These are phyloP conservation scores for Mikania micrantha DNA, from an alignment of 129 eudicot genomes.

Conservation along the genomic window DNA sequence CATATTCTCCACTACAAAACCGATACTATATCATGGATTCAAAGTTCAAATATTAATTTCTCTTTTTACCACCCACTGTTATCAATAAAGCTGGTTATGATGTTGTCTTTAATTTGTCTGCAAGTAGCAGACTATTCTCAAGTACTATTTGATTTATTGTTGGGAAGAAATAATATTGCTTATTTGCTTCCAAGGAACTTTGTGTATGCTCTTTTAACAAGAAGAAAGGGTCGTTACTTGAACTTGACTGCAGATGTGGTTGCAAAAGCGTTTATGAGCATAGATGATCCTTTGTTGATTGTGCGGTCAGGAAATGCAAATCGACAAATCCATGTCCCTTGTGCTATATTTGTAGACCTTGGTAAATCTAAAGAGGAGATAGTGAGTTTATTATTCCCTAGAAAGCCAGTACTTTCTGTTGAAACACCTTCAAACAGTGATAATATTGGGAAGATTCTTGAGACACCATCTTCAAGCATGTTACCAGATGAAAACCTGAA, in stretches of 20 bases:
- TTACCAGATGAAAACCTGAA: slow-evolving; percentile 1
- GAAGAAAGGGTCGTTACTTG: not conserved
- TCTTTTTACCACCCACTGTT: slow-evolving; percentile 32
- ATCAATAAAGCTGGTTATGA: slow-evolving; percentile 44
- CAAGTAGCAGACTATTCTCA: slow-evolving; percentile 14
- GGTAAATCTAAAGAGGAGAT: slow-evolving; percentile 30
- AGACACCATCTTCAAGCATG: not conserved
- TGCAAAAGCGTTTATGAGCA: slow-evolving; percentile 39
- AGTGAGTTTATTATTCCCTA: slow-evolving; percentile 27
- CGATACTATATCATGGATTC: slow-evolving; percentile 42
- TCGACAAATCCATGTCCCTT: slow-evolving; percentile 13
- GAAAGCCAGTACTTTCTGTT: not conserved
- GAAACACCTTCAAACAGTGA: not conserved
- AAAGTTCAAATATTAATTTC: not conserved
- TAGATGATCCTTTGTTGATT: slow-evolving; percentile 60
- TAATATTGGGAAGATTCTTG: not conserved
- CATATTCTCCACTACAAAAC: slow-evolving; percentile 12
- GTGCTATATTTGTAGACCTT: slow-evolving; percentile 42
- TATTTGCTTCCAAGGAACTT: slow-evolving; percentile 46
- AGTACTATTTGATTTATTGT: slow-evolving; percentile 16
- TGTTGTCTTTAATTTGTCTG: slow-evolving; percentile 37
- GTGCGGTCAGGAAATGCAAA: slow-evolving; percentile 15
- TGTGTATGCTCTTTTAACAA: not conserved
- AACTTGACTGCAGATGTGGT: slow-evolving; percentile 12
- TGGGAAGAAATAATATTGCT: slow-evolving; percentile 10